Percentiles rank a stretch among this genome's conserved stretches.
Conservation (phyloP, 495 filamentous ascomycete genomes). For the Immersiella caudata region DNA sequence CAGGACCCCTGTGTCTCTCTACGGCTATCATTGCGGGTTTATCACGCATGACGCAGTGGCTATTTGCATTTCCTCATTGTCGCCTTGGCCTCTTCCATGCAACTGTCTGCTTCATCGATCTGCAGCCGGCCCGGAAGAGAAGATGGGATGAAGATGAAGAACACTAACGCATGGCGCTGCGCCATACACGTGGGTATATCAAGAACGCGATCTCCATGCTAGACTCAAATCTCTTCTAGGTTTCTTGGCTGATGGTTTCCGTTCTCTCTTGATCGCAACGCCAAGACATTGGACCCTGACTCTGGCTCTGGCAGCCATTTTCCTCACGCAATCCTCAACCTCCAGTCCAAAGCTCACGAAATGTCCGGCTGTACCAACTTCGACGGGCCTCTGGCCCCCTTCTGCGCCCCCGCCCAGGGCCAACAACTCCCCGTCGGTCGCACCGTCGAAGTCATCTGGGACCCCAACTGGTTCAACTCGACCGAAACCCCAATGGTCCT, state of each 20-base stretch:
- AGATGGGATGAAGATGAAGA: not conserved
- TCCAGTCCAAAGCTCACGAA: no score
- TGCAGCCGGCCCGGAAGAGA: not conserved
- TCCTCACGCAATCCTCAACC: not conserved
- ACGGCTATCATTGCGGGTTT: not conserved
- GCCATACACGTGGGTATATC: not conserved
- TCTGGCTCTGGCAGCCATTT: constrained; percentile 8
- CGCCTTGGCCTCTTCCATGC: not conserved
- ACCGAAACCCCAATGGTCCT: constrained; percentile 17
- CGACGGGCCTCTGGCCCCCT: constrained; percentile 17
- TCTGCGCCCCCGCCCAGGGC: constrained; percentile 20
- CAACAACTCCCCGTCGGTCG: constrained; percentile 19
- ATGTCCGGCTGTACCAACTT: constrained; percentile 23
- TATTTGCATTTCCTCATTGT: not conserved
- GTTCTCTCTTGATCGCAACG: not conserved
- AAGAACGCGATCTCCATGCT: not conserved
- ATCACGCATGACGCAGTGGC: not conserved
- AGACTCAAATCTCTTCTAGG: not conserved
- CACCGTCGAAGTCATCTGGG: constrained; percentile 27
- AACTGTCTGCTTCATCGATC: not conserved
- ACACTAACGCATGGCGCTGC: not conserved
- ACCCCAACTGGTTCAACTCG: constrained; percentile 26
- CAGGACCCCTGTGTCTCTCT: not conserved
- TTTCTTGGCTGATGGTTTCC: not conserved
- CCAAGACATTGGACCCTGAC: not conserved